Conservation (phyloP, 2,329 filamentous ascomycete species). For the Colletotrichum trifolii region DNA sequence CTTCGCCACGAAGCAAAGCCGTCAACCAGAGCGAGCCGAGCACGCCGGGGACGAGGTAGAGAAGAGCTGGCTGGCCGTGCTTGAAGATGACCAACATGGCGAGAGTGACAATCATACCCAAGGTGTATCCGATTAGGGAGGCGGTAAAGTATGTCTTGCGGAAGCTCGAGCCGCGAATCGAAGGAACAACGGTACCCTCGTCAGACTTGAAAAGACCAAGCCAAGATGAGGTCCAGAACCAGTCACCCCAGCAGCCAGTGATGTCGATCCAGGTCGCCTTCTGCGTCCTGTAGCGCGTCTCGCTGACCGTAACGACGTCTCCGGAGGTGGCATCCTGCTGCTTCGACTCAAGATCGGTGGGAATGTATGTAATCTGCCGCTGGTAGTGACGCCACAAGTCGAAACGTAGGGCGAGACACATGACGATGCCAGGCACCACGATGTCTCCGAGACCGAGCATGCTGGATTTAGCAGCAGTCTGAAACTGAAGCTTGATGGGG, state of each 20-base stretch:
- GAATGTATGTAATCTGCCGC: slow-evolving; percentile 66
- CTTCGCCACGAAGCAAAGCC: slow-evolving; percentile 76
- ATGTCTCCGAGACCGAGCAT: slow-evolving; percentile 97
- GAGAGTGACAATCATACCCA: slow-evolving; percentile 82
- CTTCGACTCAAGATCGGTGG: slow-evolving; percentile 48
- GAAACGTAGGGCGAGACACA: slow-evolving; percentile 89
- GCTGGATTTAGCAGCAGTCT: slow-evolving; percentile 71
- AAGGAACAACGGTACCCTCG: slow-evolving; percentile 41
- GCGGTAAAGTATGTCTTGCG: slow-evolving; percentile 88
- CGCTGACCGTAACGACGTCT: slow-evolving; percentile 47
- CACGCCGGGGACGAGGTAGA: slow-evolving; percentile 93
- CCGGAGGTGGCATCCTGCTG: slow-evolving; percentile 46
- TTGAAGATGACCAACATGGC: slow-evolving; percentile 80
- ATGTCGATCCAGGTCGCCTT: slow-evolving; percentile 66
- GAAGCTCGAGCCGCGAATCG: slow-evolving; percentile 65
- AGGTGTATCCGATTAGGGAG: slow-evolving; percentile 78
- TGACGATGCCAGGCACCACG: slow-evolving; percentile 90
- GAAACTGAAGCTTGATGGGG: slow-evolving; percentile 90
- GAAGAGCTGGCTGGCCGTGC: slow-evolving; percentile 87
- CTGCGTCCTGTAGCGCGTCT: slow-evolving; percentile 52
- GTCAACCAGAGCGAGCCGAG: slow-evolving; percentile 80
- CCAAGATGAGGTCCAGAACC: slow-evolving; percentile 75
- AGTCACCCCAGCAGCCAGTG: slow-evolving; percentile 83
- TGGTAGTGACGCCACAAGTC: slow-evolving; percentile 89
- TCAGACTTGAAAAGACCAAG: slow-evolving; percentile 39